These are phyloP conservation scores for Rosa chinensis DNA, from an alignment of 306 rosid species.

Conservation along the genomic window DNA sequence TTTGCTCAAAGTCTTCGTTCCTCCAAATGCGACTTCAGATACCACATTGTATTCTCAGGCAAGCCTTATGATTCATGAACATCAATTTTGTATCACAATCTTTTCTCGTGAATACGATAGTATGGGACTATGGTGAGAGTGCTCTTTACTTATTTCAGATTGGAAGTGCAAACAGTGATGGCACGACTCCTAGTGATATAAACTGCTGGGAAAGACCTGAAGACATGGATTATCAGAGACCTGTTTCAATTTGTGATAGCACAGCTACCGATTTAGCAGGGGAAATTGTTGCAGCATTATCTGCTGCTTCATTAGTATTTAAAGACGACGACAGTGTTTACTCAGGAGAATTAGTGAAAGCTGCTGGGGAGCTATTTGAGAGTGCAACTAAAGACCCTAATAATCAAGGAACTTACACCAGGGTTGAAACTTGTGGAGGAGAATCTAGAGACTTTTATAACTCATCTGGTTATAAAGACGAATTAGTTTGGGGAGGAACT, in stretches of 20 bases:
- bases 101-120: background rate
- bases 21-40: slow-evolving; percentile 40
- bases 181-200: slow-evolving; percentile 39
- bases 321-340: slow-evolving; percentile 52
- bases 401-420: slow-evolving; percentile 61
- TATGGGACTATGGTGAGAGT: background rate
- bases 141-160: slow-evolving; percentile 37
- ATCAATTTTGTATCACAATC: background rate
- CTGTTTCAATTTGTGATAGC: slow-evolving; percentile 55
- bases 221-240: slow-evolving; percentile 59
- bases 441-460: slow-evolving; percentile 56
- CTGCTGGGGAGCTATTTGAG: slow-evolving; percentile 51
- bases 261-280: slow-evolving; percentile 78
- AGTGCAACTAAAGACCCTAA: slow-evolving; percentile 35
- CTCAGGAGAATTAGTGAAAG: slow-evolving; percentile 42
- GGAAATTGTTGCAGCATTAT: slow-evolving; percentile 74
- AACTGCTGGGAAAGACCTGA: slow-evolving; percentile 84
- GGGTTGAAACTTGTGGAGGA: slow-evolving; percentile 58
- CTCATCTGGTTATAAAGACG: slow-evolving; percentile 65
- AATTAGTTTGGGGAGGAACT: slow-evolving; percentile 81
- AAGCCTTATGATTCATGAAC: slow-evolving; percentile 21
- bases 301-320: slow-evolving; percentile 73
- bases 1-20: slow-evolving; percentile 57
- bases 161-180: slow-evolving; percentile 52
- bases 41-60: slow-evolving; percentile 66